Evolutionary conservation across 192 early-diverging fungal species (phyloP), one percentile per base, ranked within the genome.

Genomic region (Podila minutissima): DNA sequence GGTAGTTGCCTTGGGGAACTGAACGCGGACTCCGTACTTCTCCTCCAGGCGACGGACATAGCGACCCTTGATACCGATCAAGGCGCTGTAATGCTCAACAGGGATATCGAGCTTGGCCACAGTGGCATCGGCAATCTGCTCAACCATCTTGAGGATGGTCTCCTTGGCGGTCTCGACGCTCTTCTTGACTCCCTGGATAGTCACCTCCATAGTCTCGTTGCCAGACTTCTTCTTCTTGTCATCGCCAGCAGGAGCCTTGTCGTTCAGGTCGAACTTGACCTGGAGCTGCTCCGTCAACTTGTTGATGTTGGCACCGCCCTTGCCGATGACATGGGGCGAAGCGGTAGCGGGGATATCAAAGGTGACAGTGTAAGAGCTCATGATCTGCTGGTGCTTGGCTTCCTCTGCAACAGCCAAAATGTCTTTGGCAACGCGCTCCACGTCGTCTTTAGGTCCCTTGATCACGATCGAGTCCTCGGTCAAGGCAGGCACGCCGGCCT

Each of bases 301-400:
- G 74, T 90, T 93, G 62, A 99, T 89, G 69, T 90, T 89, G 69
- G 91, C 92, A 72, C 96, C 96, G 31, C 91, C 92, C 74, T 95
- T 94, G n/a, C 97, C 97, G 71, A 98, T 96, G 29, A 99, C 86
- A 75, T 90, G 94, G 31, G 89, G 86, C 71, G 86, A 90, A 69
- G 83, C 87, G 61, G 71, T 77, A 28, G 88, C 86, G 37, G 97
- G 94, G 31, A 98, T 91, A 15, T 85, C 76, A 58, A 98, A 84
- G 57, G 93, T 91, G 48, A 87, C 77, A 20, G 88, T 85, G 69
- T 92, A 90, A 62, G 95, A 90, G 75, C 93, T 93, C 82, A 86
- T 83, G 28, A 88, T 75, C 83, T 86, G 75, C 20, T 79, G 69
- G 72, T 93, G 90, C 62, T 92, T 93, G 67, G 90, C 89, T 53